Evolutionary conservation across 2,329 filamentous ascomycete genomes (phyloP).

Genomic region (Cercospora sp.): DNA sequence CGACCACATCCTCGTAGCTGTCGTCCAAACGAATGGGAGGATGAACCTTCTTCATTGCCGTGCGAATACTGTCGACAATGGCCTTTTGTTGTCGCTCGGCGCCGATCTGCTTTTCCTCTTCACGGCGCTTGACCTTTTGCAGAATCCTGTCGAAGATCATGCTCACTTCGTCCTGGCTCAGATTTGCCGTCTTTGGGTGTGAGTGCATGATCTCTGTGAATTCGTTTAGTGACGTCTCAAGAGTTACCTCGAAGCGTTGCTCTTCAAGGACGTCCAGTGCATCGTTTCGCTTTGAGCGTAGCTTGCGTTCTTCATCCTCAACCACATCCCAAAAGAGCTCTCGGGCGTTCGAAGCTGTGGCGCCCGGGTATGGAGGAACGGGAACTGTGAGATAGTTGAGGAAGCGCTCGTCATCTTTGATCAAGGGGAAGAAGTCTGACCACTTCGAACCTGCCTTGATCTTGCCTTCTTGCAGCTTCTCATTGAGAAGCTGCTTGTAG

Average conservation of each 20-base stretch:
- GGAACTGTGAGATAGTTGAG: constrained; percentile 76
- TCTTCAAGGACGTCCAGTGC: constrained; percentile 55
- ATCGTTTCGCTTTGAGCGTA: constrained; percentile 35
- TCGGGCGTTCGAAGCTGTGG: constrained; percentile 58
- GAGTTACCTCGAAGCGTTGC: constrained; percentile 85
- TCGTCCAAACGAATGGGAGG: constrained; percentile 76
- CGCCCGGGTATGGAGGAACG: constrained; percentile 12
- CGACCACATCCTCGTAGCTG: constrained; percentile 83
- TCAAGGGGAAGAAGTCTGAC: constrained; percentile 72
- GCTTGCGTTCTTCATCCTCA: constrained; percentile 79
- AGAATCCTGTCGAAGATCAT: constrained; percentile 85
- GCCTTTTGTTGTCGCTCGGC: constrained; percentile 83
- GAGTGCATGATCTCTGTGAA: constrained; percentile 79
- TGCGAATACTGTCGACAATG: constrained; percentile 79
- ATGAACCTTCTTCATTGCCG: constrained; percentile 83
- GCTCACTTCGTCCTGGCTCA: constrained; percentile 74
- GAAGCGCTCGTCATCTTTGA: constrained; percentile 82
- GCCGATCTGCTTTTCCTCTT: constrained; percentile 79
- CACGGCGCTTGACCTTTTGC: constrained; percentile 77
- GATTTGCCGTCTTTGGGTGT: constrained; percentile 84
- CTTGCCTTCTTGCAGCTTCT: constrained; percentile 72
- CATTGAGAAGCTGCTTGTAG: constrained; percentile 71
- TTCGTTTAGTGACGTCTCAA: constrained; percentile 83
- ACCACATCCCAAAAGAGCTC: constrained; percentile 96
- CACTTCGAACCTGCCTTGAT: constrained; percentile 91